Evolutionary conservation across 441 rosid species (phyloP), one percentile per base, ranked within the genome.

Genomic region (Adansonia grandidieri): DNA sequence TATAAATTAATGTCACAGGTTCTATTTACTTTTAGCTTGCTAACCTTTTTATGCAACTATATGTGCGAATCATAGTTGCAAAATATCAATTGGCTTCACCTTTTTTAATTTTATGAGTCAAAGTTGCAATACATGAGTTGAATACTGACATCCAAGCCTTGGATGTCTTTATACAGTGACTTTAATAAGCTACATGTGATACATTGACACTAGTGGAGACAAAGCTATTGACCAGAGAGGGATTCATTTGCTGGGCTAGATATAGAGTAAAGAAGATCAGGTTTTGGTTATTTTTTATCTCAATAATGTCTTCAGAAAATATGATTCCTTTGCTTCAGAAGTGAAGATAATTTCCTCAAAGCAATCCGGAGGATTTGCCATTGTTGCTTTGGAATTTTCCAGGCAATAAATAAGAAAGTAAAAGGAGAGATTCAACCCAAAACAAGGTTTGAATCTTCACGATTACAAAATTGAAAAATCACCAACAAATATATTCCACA

Each of bases 301-400:
- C 67, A 63, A 63, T 14, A 28, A 11, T 53, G n/a, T 28, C 66
- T 62, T 62, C n/a, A 62, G 40, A 62, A 28, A 28, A 1, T 2
- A 13, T 5, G 9, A 7, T 32, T 63, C 67, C 67, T 63, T 63
- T 63, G 45, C 44, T 63, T 63, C 44, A 28, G 37, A 63, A 9
- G 32, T 19, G 14, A 63, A 17, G 32, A 42, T 42, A 6, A 42
- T 63, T 61, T 32, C 44, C 4, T 14, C 2, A 32, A 63, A 28
- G 67, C 67, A 28, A 63, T 63, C 0, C 0, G 32, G 6, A 60
- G 37, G 17, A 24, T 24, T 11, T 62, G 2, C 66, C 42, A 24
- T 62, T 4, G 66, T 42, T 62, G 3, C 42, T 28, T 62, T 61
- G 66, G 15, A 61, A 24, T 82, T 37, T 37, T 37, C 40, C 40